phyloP scores from a whole-genome alignment of 495 filamentous ascomycete genomes.

The Amniculicola lignicola region DNA sequence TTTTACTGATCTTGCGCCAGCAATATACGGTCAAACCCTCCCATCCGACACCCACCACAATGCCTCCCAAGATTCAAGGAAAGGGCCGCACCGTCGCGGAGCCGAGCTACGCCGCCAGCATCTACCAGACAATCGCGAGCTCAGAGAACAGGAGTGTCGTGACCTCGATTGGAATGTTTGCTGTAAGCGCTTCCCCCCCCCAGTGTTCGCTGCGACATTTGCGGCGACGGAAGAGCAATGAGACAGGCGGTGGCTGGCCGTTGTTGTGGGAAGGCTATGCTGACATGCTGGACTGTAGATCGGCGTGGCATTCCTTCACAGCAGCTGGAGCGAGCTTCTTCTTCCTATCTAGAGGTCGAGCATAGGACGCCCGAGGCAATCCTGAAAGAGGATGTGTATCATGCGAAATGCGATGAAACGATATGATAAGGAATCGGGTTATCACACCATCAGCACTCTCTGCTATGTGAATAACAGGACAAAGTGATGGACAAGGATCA shows the following conservation, averaged over 20 bases:
- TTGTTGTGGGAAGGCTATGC: background rate
- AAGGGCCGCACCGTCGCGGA: conserved; percentile 3
- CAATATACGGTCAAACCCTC: no score
- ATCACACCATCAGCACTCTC: background rate
- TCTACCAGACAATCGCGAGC: conserved; percentile 29
- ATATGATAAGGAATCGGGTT: background rate
- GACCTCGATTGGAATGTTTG: conserved; percentile 42
- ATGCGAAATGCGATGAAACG: background rate
- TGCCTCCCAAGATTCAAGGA: conserved; percentile 26
- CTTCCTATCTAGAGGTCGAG: conserved; percentile 58
- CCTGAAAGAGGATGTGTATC: background rate
- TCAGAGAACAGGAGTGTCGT: conserved; percentile 41
- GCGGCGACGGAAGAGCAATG: background rate
- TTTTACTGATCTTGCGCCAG: no score
- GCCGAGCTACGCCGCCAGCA: conserved; percentile 33
- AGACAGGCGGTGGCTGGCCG: background rate
- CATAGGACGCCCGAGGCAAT: background rate
- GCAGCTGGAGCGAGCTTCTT: conserved; percentile 70
- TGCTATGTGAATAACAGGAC: background rate
- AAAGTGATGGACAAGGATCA: background rate
- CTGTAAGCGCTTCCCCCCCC: conserved; percentile 30
- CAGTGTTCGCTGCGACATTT: background rate
- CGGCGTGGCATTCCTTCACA: conserved; percentile 70
- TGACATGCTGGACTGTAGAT: conserved; percentile 46
- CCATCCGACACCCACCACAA: background rate